Evolutionary conservation across 2,329 filamentous ascomycete species (phyloP), one percentile per base, ranked within the genome.

Genomic region (Pestalotiopsis sp.): DNA sequence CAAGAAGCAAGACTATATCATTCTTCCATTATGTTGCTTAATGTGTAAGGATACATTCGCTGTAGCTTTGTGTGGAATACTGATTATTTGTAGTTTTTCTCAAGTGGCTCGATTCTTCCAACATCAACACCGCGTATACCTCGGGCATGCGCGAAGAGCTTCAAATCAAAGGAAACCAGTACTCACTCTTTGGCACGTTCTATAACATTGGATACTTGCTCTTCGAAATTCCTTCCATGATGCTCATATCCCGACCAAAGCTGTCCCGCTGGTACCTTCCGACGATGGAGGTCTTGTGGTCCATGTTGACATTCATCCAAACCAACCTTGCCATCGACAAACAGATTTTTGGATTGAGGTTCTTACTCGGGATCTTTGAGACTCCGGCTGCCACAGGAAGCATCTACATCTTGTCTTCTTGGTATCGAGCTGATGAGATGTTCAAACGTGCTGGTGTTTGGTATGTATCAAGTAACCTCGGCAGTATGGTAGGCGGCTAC

Each of bases 401-500:
- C 4, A 71, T 76, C 3, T 77, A 76, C 65, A 66, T 79, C 0
- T 72, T 79, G 4, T 71, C 74, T 2, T 77, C 74, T 1, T 79
- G 77, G 77, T 79, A 79, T 59, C 75, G 72, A 6, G 73, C 71
- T 17, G 68, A 71, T 13, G 77, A 79, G 38, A 75, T 80, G 0
- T 85, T 82, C 70, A 86, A 86, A 71, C 79, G 85, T 6, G 82
- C 82, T 0, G 83, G 83, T 0, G 78, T 84, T 1, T 86, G 84
- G 80, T 86, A 80, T 56, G 79, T 83, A 1, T 82, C 81, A 2
- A 83, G 83, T 49, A 83, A 82, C 1, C 75, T 86, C 0, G 84
- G 83, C 0, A 77, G 80, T 1, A 85, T 86, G 82, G 82, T 86
- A 49, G 82, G 82, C 56, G 84, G 84, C 0, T 86, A 85, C 67